These are phyloP conservation scores for Xeromyces bisporus DNA, from an alignment of 495 filamentous ascomycete genomes.

Conservation along the genomic window DNA sequence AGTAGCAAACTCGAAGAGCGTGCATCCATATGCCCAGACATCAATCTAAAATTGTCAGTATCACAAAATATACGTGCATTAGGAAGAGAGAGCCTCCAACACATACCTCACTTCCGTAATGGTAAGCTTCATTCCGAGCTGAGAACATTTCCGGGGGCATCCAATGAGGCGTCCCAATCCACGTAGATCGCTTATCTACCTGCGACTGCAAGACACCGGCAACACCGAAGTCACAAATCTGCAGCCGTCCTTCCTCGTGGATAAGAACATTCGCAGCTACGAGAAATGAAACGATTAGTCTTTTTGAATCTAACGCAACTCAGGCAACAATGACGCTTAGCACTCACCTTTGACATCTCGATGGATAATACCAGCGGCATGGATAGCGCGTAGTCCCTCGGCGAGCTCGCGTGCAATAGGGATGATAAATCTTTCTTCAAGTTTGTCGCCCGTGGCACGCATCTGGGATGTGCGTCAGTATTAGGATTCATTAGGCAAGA, in stretches of 20 bases:
- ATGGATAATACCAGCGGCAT: conserved; percentile 86
- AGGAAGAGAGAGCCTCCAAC: conserved; percentile 1
- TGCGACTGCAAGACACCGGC: conserved; percentile 73
- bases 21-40: conserved; percentile 90
- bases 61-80: neutral
- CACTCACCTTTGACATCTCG: conserved; percentile 75
- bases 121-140: conserved; percentile 20
- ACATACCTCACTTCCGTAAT: conserved; percentile 41
- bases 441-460: conserved; percentile 43
- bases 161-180: conserved; percentile 91
- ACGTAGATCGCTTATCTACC: conserved; percentile 72
- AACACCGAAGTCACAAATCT: conserved; percentile 94
- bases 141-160: conserved; percentile 83
- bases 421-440: conserved; percentile 83
- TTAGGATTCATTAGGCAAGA: too few species aligned
- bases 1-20: conserved; percentile 80
- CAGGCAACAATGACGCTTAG: neutral
- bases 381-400: conserved; percentile 68
- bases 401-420: conserved; percentile 79
- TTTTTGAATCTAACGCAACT: too few species aligned
- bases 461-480: too few species aligned
- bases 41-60: conserved; percentile 44
- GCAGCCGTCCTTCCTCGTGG: conserved; percentile 68
- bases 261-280: conserved; percentile 77
- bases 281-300: conserved; percentile 4